Base-by-base conservation (phyloP, 768 basidiomycete genomes). In the Boletus sp. region DNA sequence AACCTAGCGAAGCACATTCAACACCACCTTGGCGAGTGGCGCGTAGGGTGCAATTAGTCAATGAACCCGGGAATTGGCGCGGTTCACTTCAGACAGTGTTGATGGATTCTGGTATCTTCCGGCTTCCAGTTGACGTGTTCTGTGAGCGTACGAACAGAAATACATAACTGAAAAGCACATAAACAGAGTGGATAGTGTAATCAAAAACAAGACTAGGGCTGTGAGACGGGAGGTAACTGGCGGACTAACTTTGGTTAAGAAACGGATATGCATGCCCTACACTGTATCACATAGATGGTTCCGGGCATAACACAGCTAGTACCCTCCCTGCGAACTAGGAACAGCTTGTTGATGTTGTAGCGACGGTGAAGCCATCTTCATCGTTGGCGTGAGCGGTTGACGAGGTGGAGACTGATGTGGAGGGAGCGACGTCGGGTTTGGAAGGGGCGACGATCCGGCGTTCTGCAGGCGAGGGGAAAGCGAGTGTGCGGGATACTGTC, bases 321-420 rank as follows among this genome's bases (percentile, higher is more conserved):
- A 82, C 46, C 80, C 78, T 60, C 75, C 78, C 68, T 82, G 79
- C 46, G 77, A 78, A 54, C 74, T 77, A 23, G 77, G 77, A 27
- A 80, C 77, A 15, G 73, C 70, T 61, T 81, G 80, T 58, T 82
- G 81, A 53, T 80, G 80, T 64, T 80, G 81, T 50, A 82, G 61
- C 34, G 79, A 78, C 14, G 83, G 83, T 2, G 82, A 83, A 30
- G 78, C 71, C 70, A 80, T 77, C 27, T 75, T 74, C 74, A 82
- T 73, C 41, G 77, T 79, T 7, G 82, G 79, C 2, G 79, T 78
- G 52, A 79, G 72, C 15, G 77, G 72, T 19, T 77, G 70, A 17
- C 80, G 77, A 4, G 81, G 77, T 9, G 82, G 78, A 3, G 81
- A 78, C 54, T 81, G 79, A 27, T 72, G 70, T 3, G 67, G 27